Base-by-base conservation (phyloP, 805 yeast species). In the Myxozyma kluyveri region DNA sequence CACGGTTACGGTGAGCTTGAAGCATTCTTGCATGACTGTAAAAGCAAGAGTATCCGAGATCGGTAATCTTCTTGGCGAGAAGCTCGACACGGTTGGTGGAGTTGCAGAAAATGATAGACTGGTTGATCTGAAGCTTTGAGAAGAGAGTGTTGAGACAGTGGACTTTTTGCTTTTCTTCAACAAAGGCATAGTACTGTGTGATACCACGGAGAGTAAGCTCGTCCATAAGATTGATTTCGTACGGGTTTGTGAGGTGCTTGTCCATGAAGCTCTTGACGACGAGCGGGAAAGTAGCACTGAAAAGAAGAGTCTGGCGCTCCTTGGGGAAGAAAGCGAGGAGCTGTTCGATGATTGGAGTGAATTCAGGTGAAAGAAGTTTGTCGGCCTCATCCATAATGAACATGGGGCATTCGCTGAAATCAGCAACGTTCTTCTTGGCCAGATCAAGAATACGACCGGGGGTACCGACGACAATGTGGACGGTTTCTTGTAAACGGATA, bases 341-440 rank as follows among this genome's bases (percentile, higher is more conserved):
- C 69, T 88, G 95, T 69, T 87, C 95, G 59, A 91, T 87, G 50
- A 90, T 83, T 32, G 81, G 79, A 61, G 86, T 85, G 71, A 93
- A 93, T 66, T 93, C 99, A 62, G 88, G 82, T 35, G 93, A 82
- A 54, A 93, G 79, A 86, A 93, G 87, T 71, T 93, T 93, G 72
- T 93, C 99, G 52, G 99, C 99, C 76, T 93, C 99, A 71, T 93
- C 99, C 97, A 93, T 89, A 48, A 95, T 83, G 68, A 93, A 89
- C 69, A 88, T 76, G 41, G 86, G 83, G 72, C 96, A 88, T 57
- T 84, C 86, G 49, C 87, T 82, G 54, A 93, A 79, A 67, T 91
- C 95, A 10, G 96, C 96, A 49, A 91, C 76, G 48, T 79, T 77
- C 75, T 96, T 84, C 29, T 89, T 79, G 4, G 97, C 96, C 67